A percentile compares a stretch with the other conserved stretches of the same genome.
Conservation (phyloP, 2,329 filamentous ascomycete genomes). For the Achaetomium macrosporum region DNA sequence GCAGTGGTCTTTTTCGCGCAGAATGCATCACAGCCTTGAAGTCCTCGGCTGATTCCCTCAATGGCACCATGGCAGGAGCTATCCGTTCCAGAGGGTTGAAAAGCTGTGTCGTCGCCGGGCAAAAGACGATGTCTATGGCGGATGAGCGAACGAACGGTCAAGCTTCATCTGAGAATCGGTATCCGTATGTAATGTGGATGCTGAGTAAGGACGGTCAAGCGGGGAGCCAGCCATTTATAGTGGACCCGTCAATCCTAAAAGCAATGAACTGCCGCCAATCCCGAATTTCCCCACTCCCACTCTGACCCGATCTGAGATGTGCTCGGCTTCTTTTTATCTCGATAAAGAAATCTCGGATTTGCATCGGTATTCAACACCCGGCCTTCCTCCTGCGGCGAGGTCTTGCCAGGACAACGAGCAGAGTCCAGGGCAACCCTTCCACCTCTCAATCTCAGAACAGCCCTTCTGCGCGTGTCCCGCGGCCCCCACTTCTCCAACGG, state of each 20-base stretch:
- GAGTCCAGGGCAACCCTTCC: no score
- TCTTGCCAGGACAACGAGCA: not conserved
- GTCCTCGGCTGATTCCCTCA: not conserved
- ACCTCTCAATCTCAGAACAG: not conserved
- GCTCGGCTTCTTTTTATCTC: slow-evolving; percentile 23
- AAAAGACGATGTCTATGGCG: no score
- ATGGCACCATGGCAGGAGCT: not conserved
- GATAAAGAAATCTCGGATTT: slow-evolving; percentile 23
- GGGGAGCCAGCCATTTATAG: not conserved
- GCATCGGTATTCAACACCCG: slow-evolving; percentile 25
- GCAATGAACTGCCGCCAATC: slow-evolving; percentile 3
- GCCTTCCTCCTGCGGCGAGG: not conserved
- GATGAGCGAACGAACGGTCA: not conserved
- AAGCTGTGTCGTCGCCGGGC: not conserved
- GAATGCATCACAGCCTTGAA: not conserved
- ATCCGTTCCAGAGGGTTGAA: not conserved
- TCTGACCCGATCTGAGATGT: not conserved
- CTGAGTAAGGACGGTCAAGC: no score
- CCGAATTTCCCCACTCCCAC: slow-evolving; percentile 13
- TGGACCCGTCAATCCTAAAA: not conserved
- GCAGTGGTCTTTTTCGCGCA: not conserved
- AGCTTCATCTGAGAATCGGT: not conserved
- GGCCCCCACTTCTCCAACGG: not conserved
- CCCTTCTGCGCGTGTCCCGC: not conserved
- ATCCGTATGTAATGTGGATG: no score